phyloP scores from a whole-genome alignment of 495 filamentous ascomycete species.

The Penicillium herquei region DNA sequence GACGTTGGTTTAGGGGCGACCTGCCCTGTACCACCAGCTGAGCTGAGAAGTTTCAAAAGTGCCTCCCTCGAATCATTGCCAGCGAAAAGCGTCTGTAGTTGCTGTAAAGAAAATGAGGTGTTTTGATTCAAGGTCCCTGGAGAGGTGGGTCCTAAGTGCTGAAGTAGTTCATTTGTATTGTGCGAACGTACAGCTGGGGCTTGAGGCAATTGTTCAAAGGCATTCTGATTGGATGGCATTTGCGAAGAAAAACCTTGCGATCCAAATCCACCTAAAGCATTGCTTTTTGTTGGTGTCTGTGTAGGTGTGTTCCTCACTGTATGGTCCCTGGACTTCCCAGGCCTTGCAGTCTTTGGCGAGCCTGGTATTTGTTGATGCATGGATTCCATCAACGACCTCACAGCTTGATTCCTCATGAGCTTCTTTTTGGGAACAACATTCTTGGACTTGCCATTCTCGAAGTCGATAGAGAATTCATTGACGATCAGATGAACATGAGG shows the following conservation, averaged over 20 bases:
- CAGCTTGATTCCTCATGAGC: constrained; percentile 14
- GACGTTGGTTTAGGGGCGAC: neutral
- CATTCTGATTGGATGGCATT: neutral
- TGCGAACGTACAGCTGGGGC: neutral
- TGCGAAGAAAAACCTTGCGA: constrained; percentile 19
- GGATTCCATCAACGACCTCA: constrained; percentile 19
- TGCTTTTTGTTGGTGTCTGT: neutral
- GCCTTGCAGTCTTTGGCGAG: neutral
- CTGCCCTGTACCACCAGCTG: neutral
- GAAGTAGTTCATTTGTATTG: constrained; percentile 9
- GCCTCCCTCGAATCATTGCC: neutral
- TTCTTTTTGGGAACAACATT: constrained; percentile 15
- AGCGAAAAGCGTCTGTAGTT: neutral
- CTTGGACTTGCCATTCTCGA: constrained; percentile 23
- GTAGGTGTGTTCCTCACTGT: neutral
- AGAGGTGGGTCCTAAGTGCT: constrained; percentile 3
- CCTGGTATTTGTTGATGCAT: constrained; percentile 4
- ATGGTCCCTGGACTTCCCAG: neutral
- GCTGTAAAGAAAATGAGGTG: neutral
- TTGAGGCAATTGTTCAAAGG: neutral
- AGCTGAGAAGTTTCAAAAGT: neutral
- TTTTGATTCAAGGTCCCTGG: neutral
- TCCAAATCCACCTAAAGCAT: neutral
- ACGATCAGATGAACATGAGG: constrained; percentile 35
- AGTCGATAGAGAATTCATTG: constrained; percentile 34